Percentiles rank a stretch among this genome's conserved stretches.
These are phyloP conservation scores for Furcasterigmium furcatum DNA, from an alignment of 2,329 filamentous ascomycete species.

Conservation along the genomic window DNA sequence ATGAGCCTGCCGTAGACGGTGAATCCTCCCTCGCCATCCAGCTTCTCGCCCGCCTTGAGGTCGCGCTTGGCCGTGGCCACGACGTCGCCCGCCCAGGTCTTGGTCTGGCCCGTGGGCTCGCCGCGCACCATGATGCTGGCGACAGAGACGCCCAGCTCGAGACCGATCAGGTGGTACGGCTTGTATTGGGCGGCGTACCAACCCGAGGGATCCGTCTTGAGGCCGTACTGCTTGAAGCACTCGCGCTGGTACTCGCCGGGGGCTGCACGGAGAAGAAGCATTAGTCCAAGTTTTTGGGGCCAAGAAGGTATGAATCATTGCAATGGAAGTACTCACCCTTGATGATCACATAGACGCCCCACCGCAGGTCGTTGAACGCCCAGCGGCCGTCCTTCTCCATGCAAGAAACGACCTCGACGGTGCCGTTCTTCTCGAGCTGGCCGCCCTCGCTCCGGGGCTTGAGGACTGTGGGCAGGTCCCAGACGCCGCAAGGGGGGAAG, in stretches of 20 bases:
- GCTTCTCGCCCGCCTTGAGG: constrained; percentile 44
- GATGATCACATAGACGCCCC: constrained; percentile 42
- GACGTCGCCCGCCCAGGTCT: constrained; percentile 39
- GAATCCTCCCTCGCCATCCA: constrained; percentile 41
- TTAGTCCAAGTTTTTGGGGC: too few species aligned
- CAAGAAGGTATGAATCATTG: too few species aligned
- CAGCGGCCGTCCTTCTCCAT: constrained; percentile 37
- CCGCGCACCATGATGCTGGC: constrained; percentile 40
- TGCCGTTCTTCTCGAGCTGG: constrained; percentile 33
- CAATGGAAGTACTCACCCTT: constrained; percentile 24
- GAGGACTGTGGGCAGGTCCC: constrained; percentile 36
- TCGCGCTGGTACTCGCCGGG: constrained; percentile 35
- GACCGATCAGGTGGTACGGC: constrained; percentile 42
- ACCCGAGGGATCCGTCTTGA: constrained; percentile 36
- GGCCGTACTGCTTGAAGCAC: constrained; percentile 40
- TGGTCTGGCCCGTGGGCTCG: constrained; percentile 40
- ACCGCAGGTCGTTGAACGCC: constrained; percentile 35
- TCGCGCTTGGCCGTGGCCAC: constrained; percentile 42
- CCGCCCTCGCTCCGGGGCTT: constrained; percentile 37
- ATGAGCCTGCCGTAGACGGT: constrained; percentile 41
- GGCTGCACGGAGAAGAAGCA: too few species aligned
- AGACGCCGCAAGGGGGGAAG: constrained; percentile 39
- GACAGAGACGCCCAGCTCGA: constrained; percentile 40
- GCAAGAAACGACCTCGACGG: constrained; percentile 41
- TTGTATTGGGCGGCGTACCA: constrained; percentile 41